These are phyloP conservation scores for Aspergillus olivimuriae DNA, from an alignment of 495 filamentous ascomycete genomes.

Conservation along the genomic window DNA sequence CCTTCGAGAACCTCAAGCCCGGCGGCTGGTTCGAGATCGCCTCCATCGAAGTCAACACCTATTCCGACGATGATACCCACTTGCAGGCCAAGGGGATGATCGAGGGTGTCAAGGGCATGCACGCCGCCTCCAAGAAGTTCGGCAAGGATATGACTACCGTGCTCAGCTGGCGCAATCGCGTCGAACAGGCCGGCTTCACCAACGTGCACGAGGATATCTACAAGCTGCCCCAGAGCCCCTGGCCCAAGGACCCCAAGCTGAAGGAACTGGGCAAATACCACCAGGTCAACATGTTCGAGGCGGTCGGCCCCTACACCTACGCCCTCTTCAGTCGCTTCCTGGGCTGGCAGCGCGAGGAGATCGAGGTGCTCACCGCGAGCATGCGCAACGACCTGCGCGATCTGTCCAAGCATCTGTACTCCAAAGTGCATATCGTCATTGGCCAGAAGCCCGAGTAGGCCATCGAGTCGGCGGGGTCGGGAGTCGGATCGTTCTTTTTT, in stretches of 20 bases:
- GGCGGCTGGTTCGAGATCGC: constrained; percentile 57
- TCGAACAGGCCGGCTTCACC: constrained; percentile 49
- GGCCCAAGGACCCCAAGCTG: constrained; percentile 46
- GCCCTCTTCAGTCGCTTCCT: constrained; percentile 50
- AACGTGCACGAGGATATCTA: constrained; percentile 42
- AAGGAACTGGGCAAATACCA: constrained; percentile 45
- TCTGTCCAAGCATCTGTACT: constrained; percentile 40
- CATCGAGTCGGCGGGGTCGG: no score
- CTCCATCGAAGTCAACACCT: constrained; percentile 43
- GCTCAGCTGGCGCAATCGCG: constrained; percentile 36
- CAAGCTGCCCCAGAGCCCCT: constrained; percentile 41
- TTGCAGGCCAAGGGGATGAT: constrained; percentile 27
- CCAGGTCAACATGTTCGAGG: constrained; percentile 42
- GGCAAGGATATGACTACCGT: constrained; percentile 33
- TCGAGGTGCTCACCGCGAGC: constrained; percentile 46
- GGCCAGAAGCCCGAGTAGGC: constrained; percentile 25
- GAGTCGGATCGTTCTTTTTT: neutral
- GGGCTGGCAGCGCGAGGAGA: constrained; percentile 45
- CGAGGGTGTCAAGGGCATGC: constrained; percentile 26
- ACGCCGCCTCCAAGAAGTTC: constrained; percentile 22
- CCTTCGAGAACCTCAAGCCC: constrained; percentile 45
- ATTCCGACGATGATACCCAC: constrained; percentile 50
- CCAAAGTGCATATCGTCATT: constrained; percentile 30
- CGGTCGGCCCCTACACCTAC: constrained; percentile 43
- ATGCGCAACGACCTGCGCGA: constrained; percentile 49